These are phyloP conservation scores for Wallemia ichthyophaga DNA, from an alignment of 1,284 basidiomycete species.

Conservation along the genomic window DNA sequence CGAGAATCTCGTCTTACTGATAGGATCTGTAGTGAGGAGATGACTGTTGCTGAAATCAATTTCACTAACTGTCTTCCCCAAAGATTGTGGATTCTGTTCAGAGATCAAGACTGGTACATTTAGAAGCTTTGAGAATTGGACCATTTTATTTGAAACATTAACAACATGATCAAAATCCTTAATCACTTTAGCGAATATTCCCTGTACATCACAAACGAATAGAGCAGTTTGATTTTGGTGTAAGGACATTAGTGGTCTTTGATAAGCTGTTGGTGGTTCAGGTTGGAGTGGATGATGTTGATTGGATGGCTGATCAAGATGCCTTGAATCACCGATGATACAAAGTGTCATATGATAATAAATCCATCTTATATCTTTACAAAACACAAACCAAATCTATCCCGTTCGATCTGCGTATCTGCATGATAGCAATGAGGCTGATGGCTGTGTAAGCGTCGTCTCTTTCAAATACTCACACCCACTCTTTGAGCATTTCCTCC, in stretches of 20 bases:
- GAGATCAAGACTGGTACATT: constrained; percentile 42
- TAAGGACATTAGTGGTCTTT: constrained; percentile 1
- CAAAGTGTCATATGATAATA: too few relatives aligned
- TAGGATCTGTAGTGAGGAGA: constrained; percentile 26
- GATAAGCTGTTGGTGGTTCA: too few relatives aligned
- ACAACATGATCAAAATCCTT: constrained; percentile 39
- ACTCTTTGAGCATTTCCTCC: constrained; percentile 82
- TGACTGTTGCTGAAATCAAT: constrained; percentile 30
- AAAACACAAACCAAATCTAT: constrained; percentile 27
- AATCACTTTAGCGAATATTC: constrained; percentile 17
- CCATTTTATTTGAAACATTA: constrained; percentile 34
- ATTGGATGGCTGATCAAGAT: too few relatives aligned
- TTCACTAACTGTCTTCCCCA: constrained; percentile 37
- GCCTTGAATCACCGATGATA: too few relatives aligned
- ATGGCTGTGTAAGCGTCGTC: background rate
- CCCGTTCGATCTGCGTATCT: constrained; percentile 52
- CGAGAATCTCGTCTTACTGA: constrained; percentile 47
- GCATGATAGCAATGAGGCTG: constrained; percentile 45
- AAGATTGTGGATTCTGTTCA: constrained; percentile 49
- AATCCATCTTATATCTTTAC: too few relatives aligned
- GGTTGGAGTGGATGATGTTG: too few relatives aligned
- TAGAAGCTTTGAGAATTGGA: constrained; percentile 43
- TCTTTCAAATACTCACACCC: background rate
- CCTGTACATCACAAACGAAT: constrained; percentile 50
- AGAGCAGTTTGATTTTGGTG: constrained; percentile 23